Evolutionary conservation across 1,139 yeast species (phyloP).

Genomic region (Saccharomyces pastorianus): DNA sequence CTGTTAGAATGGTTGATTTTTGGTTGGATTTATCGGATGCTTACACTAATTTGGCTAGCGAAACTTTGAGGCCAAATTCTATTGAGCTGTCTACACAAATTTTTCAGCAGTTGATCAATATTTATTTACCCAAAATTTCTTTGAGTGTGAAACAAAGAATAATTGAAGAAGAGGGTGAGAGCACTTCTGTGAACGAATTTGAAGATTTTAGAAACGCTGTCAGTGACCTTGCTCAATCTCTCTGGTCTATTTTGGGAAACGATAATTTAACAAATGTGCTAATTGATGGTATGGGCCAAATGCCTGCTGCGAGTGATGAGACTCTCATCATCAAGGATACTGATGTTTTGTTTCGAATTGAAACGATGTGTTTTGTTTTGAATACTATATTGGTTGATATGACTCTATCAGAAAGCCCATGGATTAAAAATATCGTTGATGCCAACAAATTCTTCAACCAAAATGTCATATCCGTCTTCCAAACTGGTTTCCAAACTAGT

Average conservation of each 20-base stretch:
- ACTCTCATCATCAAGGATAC: constrained; percentile 8
- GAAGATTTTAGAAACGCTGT: constrained; percentile 61
- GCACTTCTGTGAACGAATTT: constrained; percentile 41
- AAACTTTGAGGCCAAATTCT: constrained; percentile 21
- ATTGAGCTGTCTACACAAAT: constrained; percentile 24
- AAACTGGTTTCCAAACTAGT: constrained; percentile 20
- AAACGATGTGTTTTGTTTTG: constrained; percentile 60
- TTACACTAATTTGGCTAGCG: constrained; percentile 29
- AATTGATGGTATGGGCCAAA: constrained; percentile 36
- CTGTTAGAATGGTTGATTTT: constrained; percentile 62
- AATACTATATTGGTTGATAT: constrained; percentile 40
- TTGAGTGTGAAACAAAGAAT: constrained; percentile 27
- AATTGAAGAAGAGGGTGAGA: constrained; percentile 26
- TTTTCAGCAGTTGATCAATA: constrained; percentile 29
- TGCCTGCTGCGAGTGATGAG: constrained; percentile 21
- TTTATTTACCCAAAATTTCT: constrained; percentile 30
- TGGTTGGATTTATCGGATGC: constrained; percentile 74
- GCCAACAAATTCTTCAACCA: constrained; percentile 21
- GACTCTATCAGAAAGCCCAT: constrained; percentile 33
- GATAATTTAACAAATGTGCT: constrained; percentile 45
- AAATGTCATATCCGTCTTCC: constrained; percentile 25
- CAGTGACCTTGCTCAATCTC: constrained; percentile 63
- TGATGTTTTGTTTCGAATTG: constrained; percentile 44
- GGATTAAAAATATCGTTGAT: constrained; percentile 35
- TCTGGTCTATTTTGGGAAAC: constrained; percentile 56